Conservation (phyloP, 148 eudicot species). For the Rhododendron kiyosumense region DNA sequence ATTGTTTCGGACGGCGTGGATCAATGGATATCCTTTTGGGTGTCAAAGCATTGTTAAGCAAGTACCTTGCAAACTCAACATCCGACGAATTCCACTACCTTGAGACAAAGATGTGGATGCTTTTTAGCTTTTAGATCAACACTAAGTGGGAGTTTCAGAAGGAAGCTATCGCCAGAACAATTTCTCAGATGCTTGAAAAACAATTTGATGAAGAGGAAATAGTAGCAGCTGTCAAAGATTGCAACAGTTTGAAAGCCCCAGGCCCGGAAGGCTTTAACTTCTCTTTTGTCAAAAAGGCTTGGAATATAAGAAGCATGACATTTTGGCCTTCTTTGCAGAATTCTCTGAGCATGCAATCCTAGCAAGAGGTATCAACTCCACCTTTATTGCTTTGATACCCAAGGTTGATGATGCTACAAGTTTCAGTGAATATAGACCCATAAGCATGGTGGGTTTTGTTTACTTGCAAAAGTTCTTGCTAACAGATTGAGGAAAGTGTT, state of each 20-base stretch:
- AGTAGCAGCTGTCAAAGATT: neutral
- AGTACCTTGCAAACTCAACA: neutral
- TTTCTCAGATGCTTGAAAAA: too few species aligned
- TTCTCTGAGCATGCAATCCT: neutral
- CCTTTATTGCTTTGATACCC: neutral
- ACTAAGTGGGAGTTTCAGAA: too few species aligned
- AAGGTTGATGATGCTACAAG: neutral
- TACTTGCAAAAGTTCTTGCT: neutral
- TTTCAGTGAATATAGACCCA: neutral
- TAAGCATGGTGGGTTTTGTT: neutral
- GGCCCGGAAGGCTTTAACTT: neutral
- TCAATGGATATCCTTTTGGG: neutral
- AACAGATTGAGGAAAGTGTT: neutral
- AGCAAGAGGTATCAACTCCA: neutral
- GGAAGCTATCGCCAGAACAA: too few species aligned
- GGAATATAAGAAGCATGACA: neutral
- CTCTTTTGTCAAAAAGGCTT: neutral
- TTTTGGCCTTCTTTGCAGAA: neutral
- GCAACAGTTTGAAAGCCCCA: neutral
- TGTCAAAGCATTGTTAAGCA: neutral
- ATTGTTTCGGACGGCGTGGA: neutral
- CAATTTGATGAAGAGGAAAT: too few species aligned
- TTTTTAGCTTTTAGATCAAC: neutral
- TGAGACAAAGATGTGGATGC: neutral
- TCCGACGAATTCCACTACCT: neutral